A percentile compares a stretch with the other conserved stretches of the same genome.
Conservation (phyloP, 805 yeast genomes). For the Candida ulmi region DNA sequence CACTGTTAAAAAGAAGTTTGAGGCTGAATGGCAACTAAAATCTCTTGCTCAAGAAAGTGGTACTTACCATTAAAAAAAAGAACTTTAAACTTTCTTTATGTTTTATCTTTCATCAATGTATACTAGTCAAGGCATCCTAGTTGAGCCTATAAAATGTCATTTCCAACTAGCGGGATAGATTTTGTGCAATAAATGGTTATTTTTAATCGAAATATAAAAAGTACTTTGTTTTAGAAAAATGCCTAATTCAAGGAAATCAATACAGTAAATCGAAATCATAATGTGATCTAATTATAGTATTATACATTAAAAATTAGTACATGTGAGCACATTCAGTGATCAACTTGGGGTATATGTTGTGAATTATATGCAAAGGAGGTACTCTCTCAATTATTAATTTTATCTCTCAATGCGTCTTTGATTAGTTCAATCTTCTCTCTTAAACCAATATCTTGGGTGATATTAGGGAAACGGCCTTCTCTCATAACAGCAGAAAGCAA, state of each 20-base stretch:
- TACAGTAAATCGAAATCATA: too few species aligned
- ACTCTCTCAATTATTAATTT: conserved; percentile 10
- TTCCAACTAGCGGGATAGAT: too few species aligned
- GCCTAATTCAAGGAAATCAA: too few species aligned
- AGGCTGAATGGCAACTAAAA: conserved; percentile 89
- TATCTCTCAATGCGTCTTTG: conserved; percentile 56
- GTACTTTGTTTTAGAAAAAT: too few species aligned
- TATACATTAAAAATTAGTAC: too few species aligned
- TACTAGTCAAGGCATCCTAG: too few species aligned
- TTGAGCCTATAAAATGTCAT: too few species aligned
- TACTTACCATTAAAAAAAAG: neutral
- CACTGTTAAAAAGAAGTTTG: conserved; percentile 68
- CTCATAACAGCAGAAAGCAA: conserved; percentile 45
- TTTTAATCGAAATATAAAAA: too few species aligned
- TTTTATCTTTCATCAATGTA: too few species aligned
- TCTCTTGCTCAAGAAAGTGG: conserved; percentile 48
- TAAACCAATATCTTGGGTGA: conserved; percentile 38
- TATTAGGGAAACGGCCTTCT: conserved; percentile 41
- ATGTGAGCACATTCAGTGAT: too few species aligned
- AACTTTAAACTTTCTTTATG: neutral
- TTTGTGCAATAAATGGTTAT: too few species aligned
- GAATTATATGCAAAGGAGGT: neutral
- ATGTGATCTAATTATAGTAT: too few species aligned
- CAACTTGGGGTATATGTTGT: neutral
- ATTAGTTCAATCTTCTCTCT: conserved; percentile 46